Percentiles rank a stretch among this genome's conserved stretches.
These are phyloP conservation scores for Aspergillus homomorphus DNA, from an alignment of 495 filamentous ascomycete genomes.

Conservation along the genomic window DNA sequence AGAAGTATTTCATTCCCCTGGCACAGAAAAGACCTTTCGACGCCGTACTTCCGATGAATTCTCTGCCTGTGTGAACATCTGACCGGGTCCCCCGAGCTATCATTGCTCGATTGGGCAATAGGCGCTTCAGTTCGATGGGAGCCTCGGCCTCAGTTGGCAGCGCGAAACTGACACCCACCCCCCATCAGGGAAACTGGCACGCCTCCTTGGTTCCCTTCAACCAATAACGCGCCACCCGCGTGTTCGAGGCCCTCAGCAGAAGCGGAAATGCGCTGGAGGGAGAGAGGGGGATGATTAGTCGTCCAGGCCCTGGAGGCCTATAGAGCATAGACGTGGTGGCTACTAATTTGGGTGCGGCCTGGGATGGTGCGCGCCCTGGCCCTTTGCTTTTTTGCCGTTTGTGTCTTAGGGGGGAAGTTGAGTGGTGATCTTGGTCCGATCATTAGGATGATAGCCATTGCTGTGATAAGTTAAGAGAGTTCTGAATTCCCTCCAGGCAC, in stretches of 20 bases:
- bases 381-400: constrained; percentile 9
- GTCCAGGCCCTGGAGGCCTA: constrained; percentile 15
- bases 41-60: neutral
- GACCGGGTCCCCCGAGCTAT: constrained; percentile 6
- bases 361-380: constrained; percentile 4
- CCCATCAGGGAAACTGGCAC: constrained; percentile 15
- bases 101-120: neutral
- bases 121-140: constrained; percentile 27
- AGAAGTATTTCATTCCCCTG: neutral
- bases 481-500: neutral
- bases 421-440: neutral
- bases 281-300: neutral
- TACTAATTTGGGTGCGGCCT: constrained; percentile 23
- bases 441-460: neutral
- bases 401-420: neutral
- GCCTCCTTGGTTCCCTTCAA: constrained; percentile 18
- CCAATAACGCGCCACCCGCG: constrained; percentile 9
- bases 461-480: too few relatives aligned
- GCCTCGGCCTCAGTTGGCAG: constrained; percentile 28
- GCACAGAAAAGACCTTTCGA: neutral
- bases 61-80: neutral
- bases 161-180: constrained; percentile 15
- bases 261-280: constrained; percentile 19
- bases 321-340: neutral
- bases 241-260: constrained; percentile 28